A percentile compares a stretch with the other conserved stretches of the same genome.
phyloP scores from a whole-genome alignment of 2,329 filamentous ascomycete genomes.

The Bipolaris victoriae region DNA sequence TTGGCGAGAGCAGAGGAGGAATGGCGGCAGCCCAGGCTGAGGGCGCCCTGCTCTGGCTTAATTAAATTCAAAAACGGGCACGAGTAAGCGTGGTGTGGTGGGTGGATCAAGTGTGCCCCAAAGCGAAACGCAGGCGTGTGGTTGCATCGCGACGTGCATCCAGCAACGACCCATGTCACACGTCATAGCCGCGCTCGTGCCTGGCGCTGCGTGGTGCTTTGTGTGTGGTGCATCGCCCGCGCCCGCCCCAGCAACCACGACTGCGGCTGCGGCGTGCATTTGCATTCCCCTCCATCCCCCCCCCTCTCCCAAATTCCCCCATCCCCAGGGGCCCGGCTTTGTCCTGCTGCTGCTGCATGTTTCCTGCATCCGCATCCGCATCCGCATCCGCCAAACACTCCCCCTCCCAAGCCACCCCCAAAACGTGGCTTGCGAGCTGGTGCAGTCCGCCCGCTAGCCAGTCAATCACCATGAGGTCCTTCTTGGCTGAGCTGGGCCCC shows the following conservation, averaged over 20 bases:
- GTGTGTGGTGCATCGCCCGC: background rate
- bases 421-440: slow-evolving; percentile 1
- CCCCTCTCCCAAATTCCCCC: background rate
- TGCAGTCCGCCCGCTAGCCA: background rate
- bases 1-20: background rate
- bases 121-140: slow-evolving; percentile 1
- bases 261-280: slow-evolving; percentile 12
- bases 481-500: slow-evolving; percentile 5
- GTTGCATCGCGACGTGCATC: slow-evolving; percentile 8
- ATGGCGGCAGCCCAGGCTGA: too few species aligned
- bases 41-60: background rate
- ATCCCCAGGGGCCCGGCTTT: background rate
- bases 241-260: slow-evolving; percentile 7
- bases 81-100: slow-evolving; percentile 5
- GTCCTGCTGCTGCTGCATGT: background rate
- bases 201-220: slow-evolving; percentile 2
- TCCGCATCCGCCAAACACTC: background rate
- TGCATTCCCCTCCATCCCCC: background rate
- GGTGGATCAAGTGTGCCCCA: slow-evolving; percentile 9
- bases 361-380: background rate
- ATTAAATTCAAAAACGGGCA: slow-evolving; percentile 1
- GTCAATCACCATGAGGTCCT: slow-evolving; percentile 7
- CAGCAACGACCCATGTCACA: slow-evolving; percentile 7
- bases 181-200: slow-evolving; percentile 19
- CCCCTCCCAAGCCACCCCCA: slow-evolving; percentile 5